These are phyloP conservation scores for Fagopyrum tataricum DNA, from an alignment of 148 eudicot species.

Conservation along the genomic window DNA sequence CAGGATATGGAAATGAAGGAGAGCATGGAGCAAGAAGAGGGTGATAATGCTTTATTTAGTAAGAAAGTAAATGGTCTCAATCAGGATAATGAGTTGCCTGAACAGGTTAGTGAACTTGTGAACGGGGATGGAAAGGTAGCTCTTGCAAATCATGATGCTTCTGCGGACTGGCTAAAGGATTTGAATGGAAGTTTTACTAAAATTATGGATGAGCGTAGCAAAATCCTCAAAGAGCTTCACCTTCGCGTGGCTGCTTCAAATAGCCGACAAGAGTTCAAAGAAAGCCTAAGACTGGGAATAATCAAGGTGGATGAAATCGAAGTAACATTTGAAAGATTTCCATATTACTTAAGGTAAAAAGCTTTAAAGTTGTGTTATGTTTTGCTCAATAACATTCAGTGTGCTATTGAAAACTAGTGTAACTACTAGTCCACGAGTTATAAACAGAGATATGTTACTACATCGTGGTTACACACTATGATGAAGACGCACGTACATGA, in stretches of 20 bases:
- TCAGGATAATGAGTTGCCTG: slow-evolving; percentile 34
- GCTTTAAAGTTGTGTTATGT: not conserved
- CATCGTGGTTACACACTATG: no score
- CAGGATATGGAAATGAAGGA: slow-evolving; percentile 59
- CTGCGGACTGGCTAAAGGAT: slow-evolving; percentile 37
- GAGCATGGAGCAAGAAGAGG: slow-evolving; percentile 40
- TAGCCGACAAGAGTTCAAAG: slow-evolving; percentile 56
- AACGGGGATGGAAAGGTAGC: slow-evolving; percentile 48
- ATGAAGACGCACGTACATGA: not conserved
- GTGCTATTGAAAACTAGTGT: not conserved
- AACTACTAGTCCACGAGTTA: no score
- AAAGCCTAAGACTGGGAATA: slow-evolving; percentile 43
- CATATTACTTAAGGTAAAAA: slow-evolving; percentile 74
- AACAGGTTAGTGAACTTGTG: slow-evolving; percentile 34
- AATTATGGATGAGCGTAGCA: slow-evolving; percentile 46
- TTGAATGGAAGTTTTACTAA: slow-evolving; percentile 41
- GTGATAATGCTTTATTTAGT: slow-evolving; percentile 28
- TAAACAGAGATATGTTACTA: no score
- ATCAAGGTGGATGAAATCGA: slow-evolving; percentile 44
- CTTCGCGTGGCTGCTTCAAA: slow-evolving; percentile 31
- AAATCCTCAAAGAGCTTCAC: slow-evolving; percentile 45
- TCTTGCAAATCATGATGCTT: slow-evolving; percentile 43
- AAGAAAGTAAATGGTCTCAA: slow-evolving; percentile 46
- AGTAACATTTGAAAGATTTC: slow-evolving; percentile 67
- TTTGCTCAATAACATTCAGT: not conserved